A percentile compares a stretch with the other conserved stretches of the same genome.
These are phyloP conservation scores for Exserohilum turcica DNA, from an alignment of 2,329 filamentous ascomycete species.

Conservation along the genomic window DNA sequence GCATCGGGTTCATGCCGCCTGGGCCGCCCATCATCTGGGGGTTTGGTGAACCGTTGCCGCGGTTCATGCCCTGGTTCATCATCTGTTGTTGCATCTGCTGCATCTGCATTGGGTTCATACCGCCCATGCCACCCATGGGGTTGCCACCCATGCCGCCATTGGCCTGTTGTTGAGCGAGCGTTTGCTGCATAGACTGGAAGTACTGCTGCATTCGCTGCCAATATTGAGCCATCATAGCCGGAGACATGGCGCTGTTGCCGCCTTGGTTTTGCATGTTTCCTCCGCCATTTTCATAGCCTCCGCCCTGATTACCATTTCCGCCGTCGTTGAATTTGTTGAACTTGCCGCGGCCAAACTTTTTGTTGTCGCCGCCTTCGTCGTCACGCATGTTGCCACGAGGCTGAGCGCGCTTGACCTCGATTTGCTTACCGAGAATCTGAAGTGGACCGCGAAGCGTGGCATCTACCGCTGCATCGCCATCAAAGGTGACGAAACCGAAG, in stretches of 20 bases:
- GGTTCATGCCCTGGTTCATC: constrained; percentile 37
- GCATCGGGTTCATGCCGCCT: constrained; percentile 70
- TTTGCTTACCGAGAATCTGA: constrained; percentile 92
- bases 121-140: constrained; percentile 57
- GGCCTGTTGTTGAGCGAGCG: constrained; percentile 66
- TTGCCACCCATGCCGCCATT: constrained; percentile 40
- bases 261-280: constrained; percentile 50
- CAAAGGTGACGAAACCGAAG: constrained; percentile 98
- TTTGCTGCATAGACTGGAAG: constrained; percentile 91
- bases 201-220: constrained; percentile 99
- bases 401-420: constrained; percentile 98
- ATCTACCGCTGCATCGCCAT: constrained; percentile 93
- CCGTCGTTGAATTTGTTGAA: constrained; percentile 44
- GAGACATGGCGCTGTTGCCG: constrained; percentile 72
- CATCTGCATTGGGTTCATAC: constrained; percentile 64
- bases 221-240: constrained; percentile 97
- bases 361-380: constrained; percentile 71
- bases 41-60: constrained; percentile 38
- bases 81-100: constrained; percentile 50
- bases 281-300: constrained; percentile 55
- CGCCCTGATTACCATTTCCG: constrained; percentile 50
- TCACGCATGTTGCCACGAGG: constrained; percentile 92
- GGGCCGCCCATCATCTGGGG: constrained; percentile 51
- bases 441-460: constrained; percentile 82
- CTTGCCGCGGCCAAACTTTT: constrained; percentile 48